Evolutionary conservation across 2,329 filamentous ascomycete species (phyloP), one percentile per base, ranked within the genome.

Genomic region (Boeremia lycopersici): DNA sequence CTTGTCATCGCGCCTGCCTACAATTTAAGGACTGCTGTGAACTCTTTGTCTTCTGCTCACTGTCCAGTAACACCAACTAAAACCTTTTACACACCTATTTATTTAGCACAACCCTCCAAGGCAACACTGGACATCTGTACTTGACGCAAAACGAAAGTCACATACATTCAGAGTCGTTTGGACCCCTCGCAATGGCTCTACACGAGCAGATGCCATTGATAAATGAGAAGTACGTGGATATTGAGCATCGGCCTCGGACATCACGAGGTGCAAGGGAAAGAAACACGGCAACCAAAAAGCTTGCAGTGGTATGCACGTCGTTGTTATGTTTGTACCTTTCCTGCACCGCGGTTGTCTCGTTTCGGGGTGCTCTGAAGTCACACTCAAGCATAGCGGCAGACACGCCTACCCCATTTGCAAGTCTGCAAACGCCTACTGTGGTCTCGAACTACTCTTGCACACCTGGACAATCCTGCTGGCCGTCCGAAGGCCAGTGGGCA

Each of bases 401-500:
- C 33, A 6, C 15, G 8, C 3, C 47, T 11, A 17, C 15, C 17
- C 39, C 47, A 2, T 7, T 35, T 5, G 19, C 42, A 15, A 26
- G 13, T 4, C 6, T 15, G 15, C 25, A 17, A 12, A 9, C n/a
- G n/a, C 15, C 40, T 17, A 15, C 12, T 9, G 4, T 35, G 6
- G 23, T 48, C 2, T 67, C 60, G 4, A 72, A 67, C 28, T 72
- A 72, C 48, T 70, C 69, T 28, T 74, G 72, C 46, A 56, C 61
- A 52, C 77, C 76, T 2, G 67, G 66, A 6, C 72, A 78, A 45
- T 41, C 54, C 23, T 78, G 76, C 42, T 74, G 71, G 71, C 70
- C 70, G 11, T 66, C 63, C 1, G 33, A 51, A n/a, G 59, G 7
- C n/a, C 59, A 73, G 13, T 74, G 71, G 71, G 58, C 54, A 12